Evolutionary conservation across 352 stramenopile genomes (phyloP), one percentile per base, ranked within the genome.

Genomic region (Phytopythium litorale): DNA sequence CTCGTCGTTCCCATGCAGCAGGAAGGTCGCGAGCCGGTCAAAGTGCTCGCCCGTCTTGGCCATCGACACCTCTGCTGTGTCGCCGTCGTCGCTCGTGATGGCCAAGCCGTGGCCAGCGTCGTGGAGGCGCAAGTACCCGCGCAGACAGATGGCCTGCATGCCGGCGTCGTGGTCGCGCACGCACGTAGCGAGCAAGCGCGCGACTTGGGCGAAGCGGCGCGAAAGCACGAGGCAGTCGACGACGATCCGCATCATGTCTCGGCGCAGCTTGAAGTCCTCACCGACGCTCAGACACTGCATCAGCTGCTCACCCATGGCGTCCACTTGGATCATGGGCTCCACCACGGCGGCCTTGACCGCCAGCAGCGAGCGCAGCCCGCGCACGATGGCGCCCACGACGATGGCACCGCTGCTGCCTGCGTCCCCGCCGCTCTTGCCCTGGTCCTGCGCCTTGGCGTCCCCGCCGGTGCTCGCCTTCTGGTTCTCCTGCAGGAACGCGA

Each of bases 301-400:
- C 45, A 92, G 75, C 69, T 92, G 83, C 70, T 90, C 80, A 43
- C 68, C 71, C 83, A 92, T 92, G 55, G 72, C 83, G 62, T 92
- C 79, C 52, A 88, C 73, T 42, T 91, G 81, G 66, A 92, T 88
- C 83, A 92, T 92, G 35, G 83, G 81, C 64, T 90, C 71, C 32
- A 92, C 83, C 21, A 90, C 78, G 7, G 70, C 67, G 3, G 77
- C 55, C 49, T 92, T 92, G 13, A 87, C 79, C 3, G 67, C 64
- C 28, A 92, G 57, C 16, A 92, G 68, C 40, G 71, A 63, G 50
- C 78, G 70, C 46, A 92, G 69, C 0, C 83, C 79, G 28, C 81
- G 78, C 43, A 92, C 73, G 54, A 90, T 88, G 11, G 83, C 78
- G 3, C 74, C 76, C 19, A 92, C 78, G 3, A 92, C 78, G 42